Conservation (phyloP, 2,329 filamentous ascomycete genomes). For the Chaetomium sp. region DNA sequence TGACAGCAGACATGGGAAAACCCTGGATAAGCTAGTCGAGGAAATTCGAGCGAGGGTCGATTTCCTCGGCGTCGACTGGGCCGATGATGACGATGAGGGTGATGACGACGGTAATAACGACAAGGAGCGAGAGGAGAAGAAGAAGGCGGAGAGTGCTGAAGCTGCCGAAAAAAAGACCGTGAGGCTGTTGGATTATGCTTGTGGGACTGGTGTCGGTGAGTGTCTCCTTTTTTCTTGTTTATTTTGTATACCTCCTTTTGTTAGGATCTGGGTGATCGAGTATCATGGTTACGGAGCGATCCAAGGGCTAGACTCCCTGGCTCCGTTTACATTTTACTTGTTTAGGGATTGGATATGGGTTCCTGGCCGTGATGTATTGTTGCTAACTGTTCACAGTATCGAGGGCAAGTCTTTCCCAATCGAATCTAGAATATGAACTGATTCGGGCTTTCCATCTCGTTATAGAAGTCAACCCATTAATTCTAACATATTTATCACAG, state of each 20-base stretch:
- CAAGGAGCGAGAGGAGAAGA: constrained; percentile 1
- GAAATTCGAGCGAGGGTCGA: constrained; percentile 47
- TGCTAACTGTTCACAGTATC: not conserved
- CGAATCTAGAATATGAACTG: not conserved
- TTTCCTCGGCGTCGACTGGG: constrained; percentile 58
- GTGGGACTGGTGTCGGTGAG: constrained; percentile 40
- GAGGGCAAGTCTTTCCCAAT: not conserved
- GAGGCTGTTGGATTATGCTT: constrained; percentile 67
- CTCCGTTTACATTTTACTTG: too few relatives aligned
- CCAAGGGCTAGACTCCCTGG: too few relatives aligned
- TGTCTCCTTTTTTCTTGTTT: constrained; percentile 2
- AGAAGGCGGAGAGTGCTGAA: constrained; percentile 3
- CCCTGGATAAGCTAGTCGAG: constrained; percentile 46
- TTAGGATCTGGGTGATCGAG: not conserved
- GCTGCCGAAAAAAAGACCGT: constrained; percentile 30
- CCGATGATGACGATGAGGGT: constrained; percentile 33
- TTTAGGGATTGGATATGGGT: not conserved
- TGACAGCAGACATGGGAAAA: constrained; percentile 49
- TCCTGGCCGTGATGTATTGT: not conserved
- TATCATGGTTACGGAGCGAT: not conserved
- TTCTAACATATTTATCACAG: constrained; percentile 29
- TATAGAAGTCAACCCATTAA: not conserved
- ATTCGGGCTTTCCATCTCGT: too few relatives aligned
- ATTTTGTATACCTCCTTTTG: not conserved
- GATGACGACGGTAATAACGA: constrained; percentile 27